phyloP scores from a whole-genome alignment of 805 yeast species.

The Candida qinlingensis region DNA sequence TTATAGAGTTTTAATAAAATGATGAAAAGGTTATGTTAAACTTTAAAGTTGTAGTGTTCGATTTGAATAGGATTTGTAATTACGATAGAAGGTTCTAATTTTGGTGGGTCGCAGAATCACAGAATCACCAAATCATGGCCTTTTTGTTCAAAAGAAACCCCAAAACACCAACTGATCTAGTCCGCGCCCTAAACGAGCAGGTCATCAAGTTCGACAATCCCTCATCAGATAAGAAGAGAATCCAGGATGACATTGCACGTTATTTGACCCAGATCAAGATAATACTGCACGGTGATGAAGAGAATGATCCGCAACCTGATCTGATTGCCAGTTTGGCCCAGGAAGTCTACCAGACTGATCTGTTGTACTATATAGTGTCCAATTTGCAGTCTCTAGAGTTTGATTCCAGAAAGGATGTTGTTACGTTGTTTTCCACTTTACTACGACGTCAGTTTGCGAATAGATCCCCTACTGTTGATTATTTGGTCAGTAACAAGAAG shows the following conservation, averaged over 20 bases:
- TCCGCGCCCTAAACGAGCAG: slow-evolving; percentile 70
- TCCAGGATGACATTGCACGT: slow-evolving; percentile 70
- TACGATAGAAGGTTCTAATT: too few relatives aligned
- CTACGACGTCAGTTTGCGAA: slow-evolving; percentile 73
- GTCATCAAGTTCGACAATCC: slow-evolving; percentile 45
- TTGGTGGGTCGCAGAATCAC: background rate
- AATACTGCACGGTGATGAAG: slow-evolving; percentile 66
- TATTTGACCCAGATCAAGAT: slow-evolving; percentile 59
- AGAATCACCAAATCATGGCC: slow-evolving; percentile 57
- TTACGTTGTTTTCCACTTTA: slow-evolving; percentile 64
- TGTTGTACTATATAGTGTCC: slow-evolving; percentile 54
- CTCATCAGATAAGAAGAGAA: slow-evolving; percentile 33
- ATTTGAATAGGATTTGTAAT: too few relatives aligned
- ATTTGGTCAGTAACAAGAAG: slow-evolving; percentile 50
- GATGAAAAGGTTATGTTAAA: background rate
- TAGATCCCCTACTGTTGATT: slow-evolving; percentile 84
- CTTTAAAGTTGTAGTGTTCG: background rate
- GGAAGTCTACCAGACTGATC: slow-evolving; percentile 70
- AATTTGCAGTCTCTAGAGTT: slow-evolving; percentile 71
- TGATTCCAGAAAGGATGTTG: slow-evolving; percentile 84
- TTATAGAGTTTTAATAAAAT: too few relatives aligned
- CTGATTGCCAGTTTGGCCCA: slow-evolving; percentile 65
- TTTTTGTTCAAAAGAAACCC: slow-evolving; percentile 88
- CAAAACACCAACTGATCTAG: slow-evolving; percentile 81
- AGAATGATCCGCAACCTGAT: slow-evolving; percentile 46